phyloP scores from a whole-genome alignment of 1,284 basidiomycete genomes.

The Puccinia polysora region DNA sequence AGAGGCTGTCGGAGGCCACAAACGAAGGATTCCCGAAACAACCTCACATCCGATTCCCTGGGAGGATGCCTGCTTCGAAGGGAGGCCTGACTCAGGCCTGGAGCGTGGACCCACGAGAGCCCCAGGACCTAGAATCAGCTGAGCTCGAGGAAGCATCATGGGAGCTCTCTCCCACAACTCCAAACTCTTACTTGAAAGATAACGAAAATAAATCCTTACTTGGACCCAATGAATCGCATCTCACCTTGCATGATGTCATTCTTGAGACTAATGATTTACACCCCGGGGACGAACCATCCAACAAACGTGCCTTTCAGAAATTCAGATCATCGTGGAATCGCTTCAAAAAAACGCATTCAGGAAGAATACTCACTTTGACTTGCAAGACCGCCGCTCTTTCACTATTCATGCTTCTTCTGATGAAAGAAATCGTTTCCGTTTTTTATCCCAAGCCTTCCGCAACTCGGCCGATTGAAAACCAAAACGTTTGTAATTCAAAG shows the following conservation, averaged over 20 bases:
- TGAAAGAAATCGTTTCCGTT: constrained; percentile 6
- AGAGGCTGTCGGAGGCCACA: too few species aligned
- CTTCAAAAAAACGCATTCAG: constrained; percentile 9
- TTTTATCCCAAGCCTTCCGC: not conserved
- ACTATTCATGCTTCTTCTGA: constrained; percentile 4
- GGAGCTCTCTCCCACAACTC: constrained; percentile 11
- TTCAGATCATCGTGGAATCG: not conserved
- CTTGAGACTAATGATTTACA: not conserved
- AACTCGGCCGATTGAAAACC: not conserved
- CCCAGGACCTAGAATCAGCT: constrained; percentile 19
- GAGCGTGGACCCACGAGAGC: not conserved
- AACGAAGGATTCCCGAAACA: too few species aligned
- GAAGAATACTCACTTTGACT: not conserved
- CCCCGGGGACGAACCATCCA: not conserved
- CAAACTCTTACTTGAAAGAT: constrained; percentile 17
- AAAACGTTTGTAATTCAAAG: constrained; percentile 13
- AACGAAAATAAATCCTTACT: constrained; percentile 26
- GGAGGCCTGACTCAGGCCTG: not conserved
- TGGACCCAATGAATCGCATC: constrained; percentile 6
- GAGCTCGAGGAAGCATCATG: constrained; percentile 11
- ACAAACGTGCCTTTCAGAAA: not conserved
- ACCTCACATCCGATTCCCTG: too few species aligned
- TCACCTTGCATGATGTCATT: constrained; percentile 18
- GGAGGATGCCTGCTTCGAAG: constrained; percentile 12
- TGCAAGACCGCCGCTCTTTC: not conserved